Evolutionary conservation across 495 filamentous ascomycete genomes (phyloP), one percentile per base, ranked within the genome.

Genomic region (Penicillium longicatenatum): DNA sequence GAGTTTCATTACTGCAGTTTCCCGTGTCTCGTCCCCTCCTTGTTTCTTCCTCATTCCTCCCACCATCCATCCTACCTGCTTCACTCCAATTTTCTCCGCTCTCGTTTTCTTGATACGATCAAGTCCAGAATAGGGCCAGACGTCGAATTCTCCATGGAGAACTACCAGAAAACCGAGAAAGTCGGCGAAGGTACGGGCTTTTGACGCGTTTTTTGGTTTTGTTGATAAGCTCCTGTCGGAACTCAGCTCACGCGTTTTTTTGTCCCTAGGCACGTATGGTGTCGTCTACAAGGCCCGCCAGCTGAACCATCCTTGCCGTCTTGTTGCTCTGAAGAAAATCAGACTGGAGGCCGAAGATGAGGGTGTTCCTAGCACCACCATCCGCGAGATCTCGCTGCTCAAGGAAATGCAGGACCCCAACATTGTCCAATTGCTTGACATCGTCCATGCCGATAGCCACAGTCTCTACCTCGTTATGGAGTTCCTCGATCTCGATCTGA

Each of bases 141-240:
- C 43, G 19, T 11, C 37, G 11, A 21, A 22, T 47, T 47, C 66
- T 66, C 57, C 62, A 99, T 99, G 94, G 94, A 99, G 71, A 97
- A 97, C 73, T 99, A 99, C 75, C 92, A 98, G 80, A 97, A 97
- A 79, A 89, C 98, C 57, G 94, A 99, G 81, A 99, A 99, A 79
- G 94, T 99, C 74, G 94, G 94, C 65, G 94, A 99, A 83, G 94
- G 94, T 97, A 70, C 42, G 69, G 60, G 48, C 56, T 31, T 7
- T 48, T 33, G 30, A 54, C 53, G 14, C n/a, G 52, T 17, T 41
- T 57, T 46, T 46, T 46, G 20, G 5, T 46, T 51, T 51, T n/a
- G 31, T 49, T 49, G 17, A n/a, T 17, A 31, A 6, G 29, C 29
- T 31, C 29, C 29, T 31, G 29, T 31, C 29, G 29, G 29, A n/a